Base-by-base conservation (phyloP, 371 early-diverging fungal genomes). In the Rhizopus microsporus region DNA sequence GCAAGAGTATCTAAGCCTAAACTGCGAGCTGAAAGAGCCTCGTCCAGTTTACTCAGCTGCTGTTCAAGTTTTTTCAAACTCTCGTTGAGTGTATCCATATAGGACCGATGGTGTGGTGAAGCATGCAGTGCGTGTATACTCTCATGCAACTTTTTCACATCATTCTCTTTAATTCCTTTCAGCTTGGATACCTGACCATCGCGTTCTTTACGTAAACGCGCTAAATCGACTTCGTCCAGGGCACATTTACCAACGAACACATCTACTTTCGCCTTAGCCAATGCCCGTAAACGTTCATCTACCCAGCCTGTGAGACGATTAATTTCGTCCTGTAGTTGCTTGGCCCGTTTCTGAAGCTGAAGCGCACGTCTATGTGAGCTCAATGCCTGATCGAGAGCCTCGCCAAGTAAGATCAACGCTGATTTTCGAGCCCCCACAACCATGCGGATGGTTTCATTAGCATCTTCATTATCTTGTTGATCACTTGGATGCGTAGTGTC, bases 301-400 rank as follows among this genome's bases (percentile, higher is more conserved):
- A 73, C 68, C 72, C 69, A 73, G 10, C 56, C 51, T 1, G 37
- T 42, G 12, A 81, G 54, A 3, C 71, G 47, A 2, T 38, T 33
- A 7, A 74, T 60, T 61, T 78, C 79, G n/a, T 75, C 64, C 15
- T 64, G 62, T 13, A 67, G 52, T 16, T 75, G 72, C 9, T 69
- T 60, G 3, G 65, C 62, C 10, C 61, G 56, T 33, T 65, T 67
- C 17, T 71, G 65, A 3, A 72, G 52, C 33, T 71, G 60, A 13
- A 82, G 40, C 7, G 67, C 67, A 33, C 65, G 57, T 34, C 72
- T 66, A 45, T 77, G 70, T 9, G 72, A 55, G 39, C 47, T 51
- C 4, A 81, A 48, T 12, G 66, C 68, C 38, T 74, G 74, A 45
- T 79, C 74, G 3, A 80, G 50, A 3, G 68, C 62, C 34, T 71